Percentiles rank a stretch among this genome's conserved stretches.
These are phyloP conservation scores for Marchantia polymorpha DNA, from an alignment of 225 moss, liverwort and hornwort genomes.

Conservation along the genomic window DNA sequence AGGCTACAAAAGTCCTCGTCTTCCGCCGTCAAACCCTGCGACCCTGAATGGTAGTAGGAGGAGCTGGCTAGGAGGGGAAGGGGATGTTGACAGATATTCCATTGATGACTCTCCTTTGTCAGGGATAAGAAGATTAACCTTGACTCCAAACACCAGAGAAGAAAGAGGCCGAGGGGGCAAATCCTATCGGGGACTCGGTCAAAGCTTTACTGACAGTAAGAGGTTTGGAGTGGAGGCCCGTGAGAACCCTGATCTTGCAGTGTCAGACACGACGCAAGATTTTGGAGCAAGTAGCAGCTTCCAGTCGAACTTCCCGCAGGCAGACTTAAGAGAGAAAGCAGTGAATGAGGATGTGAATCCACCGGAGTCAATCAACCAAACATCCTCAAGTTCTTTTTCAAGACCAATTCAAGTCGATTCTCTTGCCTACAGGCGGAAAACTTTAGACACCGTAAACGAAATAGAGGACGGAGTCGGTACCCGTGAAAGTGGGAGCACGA, in stretches of 20 bases:
- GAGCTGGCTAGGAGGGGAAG: neutral
- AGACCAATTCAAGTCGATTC: neutral
- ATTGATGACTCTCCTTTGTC: neutral
- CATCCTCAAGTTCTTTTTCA: neutral
- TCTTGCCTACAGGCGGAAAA: neutral
- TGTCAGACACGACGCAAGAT: neutral
- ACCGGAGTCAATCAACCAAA: neutral
- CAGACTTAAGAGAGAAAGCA: neutral
- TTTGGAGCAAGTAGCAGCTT: neutral
- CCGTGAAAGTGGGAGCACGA: neutral
- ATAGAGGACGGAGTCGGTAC: neutral
- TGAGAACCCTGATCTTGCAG: neutral
- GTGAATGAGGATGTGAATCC: neutral
- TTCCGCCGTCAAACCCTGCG: neutral
- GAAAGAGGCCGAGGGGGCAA: neutral
- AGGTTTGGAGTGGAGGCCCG: neutral
- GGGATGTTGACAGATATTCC: neutral
- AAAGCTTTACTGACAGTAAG: neutral
- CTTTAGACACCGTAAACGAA: neutral
- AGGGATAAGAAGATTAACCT: neutral
- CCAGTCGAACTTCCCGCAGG: neutral
- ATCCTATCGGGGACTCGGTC: neutral
- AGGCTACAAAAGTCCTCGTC: neutral
- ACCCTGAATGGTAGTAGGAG: neutral
- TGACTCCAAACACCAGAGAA: neutral